phyloP scores from a whole-genome alignment of 371 early-diverging fungal genomes.

The Lichtheimia ramosa region DNA sequence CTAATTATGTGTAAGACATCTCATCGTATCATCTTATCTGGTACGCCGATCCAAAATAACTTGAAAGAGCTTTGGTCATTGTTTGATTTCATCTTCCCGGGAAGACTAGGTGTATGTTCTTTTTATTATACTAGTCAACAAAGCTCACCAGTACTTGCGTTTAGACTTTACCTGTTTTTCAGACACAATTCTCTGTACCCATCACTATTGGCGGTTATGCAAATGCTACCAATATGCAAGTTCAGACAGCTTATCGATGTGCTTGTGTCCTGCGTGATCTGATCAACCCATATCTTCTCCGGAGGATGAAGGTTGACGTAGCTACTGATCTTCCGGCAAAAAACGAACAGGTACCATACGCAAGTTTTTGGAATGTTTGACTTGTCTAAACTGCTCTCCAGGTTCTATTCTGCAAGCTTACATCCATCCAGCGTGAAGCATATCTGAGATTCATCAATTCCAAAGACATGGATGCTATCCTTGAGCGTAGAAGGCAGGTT shows the following conservation, averaged over 20 bases:
- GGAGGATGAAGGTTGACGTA: slow-evolving; percentile 94
- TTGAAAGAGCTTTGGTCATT: slow-evolving; percentile 96
- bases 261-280: slow-evolving; percentile 88
- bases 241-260: slow-evolving; percentile 92
- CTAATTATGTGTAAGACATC: slow-evolving; percentile 56
- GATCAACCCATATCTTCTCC: slow-evolving; percentile 92
- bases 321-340: slow-evolving; percentile 92
- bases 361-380: not conserved
- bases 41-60: slow-evolving; percentile 99
- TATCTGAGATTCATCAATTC: slow-evolving; percentile 81
- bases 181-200: slow-evolving; percentile 88
- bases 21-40: slow-evolving; percentile 89
- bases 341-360: slow-evolving; percentile 75
- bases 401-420: slow-evolving; percentile 90
- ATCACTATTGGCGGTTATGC: slow-evolving; percentile 93
- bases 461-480: slow-evolving; percentile 71
- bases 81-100: slow-evolving; percentile 95
- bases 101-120: slow-evolving; percentile 78
- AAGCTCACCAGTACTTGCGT: not conserved
- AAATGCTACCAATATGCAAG: slow-evolving; percentile 83
- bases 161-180: slow-evolving; percentile 87
- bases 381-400: slow-evolving; percentile 1
- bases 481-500: slow-evolving; percentile 83
- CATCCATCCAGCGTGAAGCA: slow-evolving; percentile 69
- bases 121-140: not conserved